phyloP scores from a whole-genome alignment of 148 eudicot species.

The Camellia sinensis region DNA sequence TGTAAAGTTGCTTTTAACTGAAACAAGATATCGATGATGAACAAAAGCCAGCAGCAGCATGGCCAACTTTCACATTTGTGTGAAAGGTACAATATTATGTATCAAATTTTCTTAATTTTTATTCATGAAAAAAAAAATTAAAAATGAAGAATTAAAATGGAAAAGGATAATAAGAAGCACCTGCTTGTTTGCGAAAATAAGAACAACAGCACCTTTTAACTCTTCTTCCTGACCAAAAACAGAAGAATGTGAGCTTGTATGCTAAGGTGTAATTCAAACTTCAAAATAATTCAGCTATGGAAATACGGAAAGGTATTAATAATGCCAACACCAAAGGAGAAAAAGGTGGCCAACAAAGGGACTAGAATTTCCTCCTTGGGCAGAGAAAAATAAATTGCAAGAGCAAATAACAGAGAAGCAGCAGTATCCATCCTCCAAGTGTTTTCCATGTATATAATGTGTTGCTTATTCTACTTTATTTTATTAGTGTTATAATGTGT shows the following conservation, averaged over 20 bases:
- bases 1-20: background rate
- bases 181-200: constrained; percentile 96
- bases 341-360: background rate
- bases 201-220: constrained; percentile 89
- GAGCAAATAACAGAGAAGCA: background rate
- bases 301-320: background rate
- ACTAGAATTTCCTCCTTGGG: background rate
- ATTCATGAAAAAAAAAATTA: background rate
- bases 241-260: constrained; percentile 2
- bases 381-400: background rate
- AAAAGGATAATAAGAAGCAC: constrained; percentile 29
- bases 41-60: background rate
- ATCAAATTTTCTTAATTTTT: background rate
- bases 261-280: background rate
- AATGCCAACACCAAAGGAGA: background rate
- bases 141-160: background rate
- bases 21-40: background rate
- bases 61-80: background rate
- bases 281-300: background rate
- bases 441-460: no score
- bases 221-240: constrained; percentile 81
- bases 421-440: no score
- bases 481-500: no score
- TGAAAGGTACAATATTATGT: background rate
- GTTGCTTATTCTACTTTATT: no score